Evolutionary conservation across 1,284 basidiomycete genomes (phyloP).

Genomic region (Ceratobasidium theobromae): DNA sequence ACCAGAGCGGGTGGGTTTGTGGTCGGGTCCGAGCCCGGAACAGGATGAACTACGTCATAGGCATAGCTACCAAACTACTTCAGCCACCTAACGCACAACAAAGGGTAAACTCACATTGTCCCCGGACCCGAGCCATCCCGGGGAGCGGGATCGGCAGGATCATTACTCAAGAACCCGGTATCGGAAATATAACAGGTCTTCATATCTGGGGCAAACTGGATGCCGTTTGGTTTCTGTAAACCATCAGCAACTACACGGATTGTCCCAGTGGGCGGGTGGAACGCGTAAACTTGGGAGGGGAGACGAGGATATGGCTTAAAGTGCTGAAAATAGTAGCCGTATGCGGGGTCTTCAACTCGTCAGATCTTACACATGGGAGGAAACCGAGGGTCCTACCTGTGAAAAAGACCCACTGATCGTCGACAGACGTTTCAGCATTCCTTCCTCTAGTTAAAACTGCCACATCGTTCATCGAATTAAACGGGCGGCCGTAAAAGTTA

Average conservation of each 20-base stretch:
- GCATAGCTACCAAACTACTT: slow-evolving; percentile 56
- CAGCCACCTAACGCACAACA: neutral
- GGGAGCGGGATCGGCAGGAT: slow-evolving; percentile 53
- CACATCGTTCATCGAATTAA: slow-evolving; percentile 78
- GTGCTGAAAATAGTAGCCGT: slow-evolving; percentile 57
- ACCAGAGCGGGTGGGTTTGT: slow-evolving; percentile 46
- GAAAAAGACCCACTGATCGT: slow-evolving; percentile 54
- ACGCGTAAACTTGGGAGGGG: slow-evolving; percentile 72
- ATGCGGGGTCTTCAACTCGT: slow-evolving; percentile 38
- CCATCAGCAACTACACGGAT: slow-evolving; percentile 71
- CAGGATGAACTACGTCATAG: slow-evolving; percentile 60
- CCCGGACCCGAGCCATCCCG: slow-evolving; percentile 57
- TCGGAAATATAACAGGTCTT: slow-evolving; percentile 66
- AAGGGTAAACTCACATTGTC: slow-evolving; percentile 54
- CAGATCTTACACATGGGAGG: neutral
- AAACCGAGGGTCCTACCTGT: slow-evolving; percentile 54
- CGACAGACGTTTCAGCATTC: slow-evolving; percentile 48
- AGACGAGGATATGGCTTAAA: slow-evolving; percentile 66
- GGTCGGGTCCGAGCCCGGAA: slow-evolving; percentile 45
- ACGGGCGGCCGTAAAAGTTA: slow-evolving; percentile 71
- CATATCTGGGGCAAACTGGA: slow-evolving; percentile 71
- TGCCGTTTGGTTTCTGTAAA: slow-evolving; percentile 62
- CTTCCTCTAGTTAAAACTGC: slow-evolving; percentile 59
- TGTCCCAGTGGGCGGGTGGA: slow-evolving; percentile 62
- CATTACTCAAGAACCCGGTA: slow-evolving; percentile 33